Evolutionary conservation across 345 rosid species (phyloP), one percentile per base, ranked within the genome.

Genomic region (Iberis pinnata): DNA sequence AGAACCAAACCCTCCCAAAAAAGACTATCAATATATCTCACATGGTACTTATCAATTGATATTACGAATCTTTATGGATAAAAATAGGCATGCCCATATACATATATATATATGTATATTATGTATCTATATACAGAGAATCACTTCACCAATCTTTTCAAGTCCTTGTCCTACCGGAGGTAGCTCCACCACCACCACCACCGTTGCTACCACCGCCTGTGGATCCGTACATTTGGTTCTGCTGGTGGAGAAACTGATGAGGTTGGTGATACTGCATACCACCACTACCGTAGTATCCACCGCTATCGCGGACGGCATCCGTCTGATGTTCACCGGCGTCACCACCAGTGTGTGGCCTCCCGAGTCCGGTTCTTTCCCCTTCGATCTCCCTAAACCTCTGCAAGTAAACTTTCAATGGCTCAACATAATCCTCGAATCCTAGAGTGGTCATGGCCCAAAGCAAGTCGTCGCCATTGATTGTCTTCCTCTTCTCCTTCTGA

Each of bases 371-470:
- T 64, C 76, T 80, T 64, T 82, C 89, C 12, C 89, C 89, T 55
- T 82, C 89, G 56, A 82, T 73, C 60, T 82, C 89, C 60, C 89
- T 72, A 25, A 80, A 83, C 75, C 79, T 73, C 70, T 83, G 89
- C 74, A 83, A 61, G 52, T 83, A 83, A 60, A 72, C 71, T 73
- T 80, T 83, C 57, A 83, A 39, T 0, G 90, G 82, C 35, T 83
- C 86, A 45, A 80, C 90, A 12, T 80, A 83, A n/a, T 83, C 84
- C 60, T 83, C 84, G 45, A 83, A 83, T 15, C 86, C 90, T 14
- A 80, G 65, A 12, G 90, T 83, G 5, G 90, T 80, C 90, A 80
- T 83, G 17, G 73, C 73, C 73, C 73, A 69, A 0, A 69, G 65
- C 64, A 69, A 46, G 50, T 69, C 73, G 9, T 82, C 89, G 2